phyloP scores from a whole-genome alignment of 148 eudicot species.

The Fagopyrum homotropicum region DNA sequence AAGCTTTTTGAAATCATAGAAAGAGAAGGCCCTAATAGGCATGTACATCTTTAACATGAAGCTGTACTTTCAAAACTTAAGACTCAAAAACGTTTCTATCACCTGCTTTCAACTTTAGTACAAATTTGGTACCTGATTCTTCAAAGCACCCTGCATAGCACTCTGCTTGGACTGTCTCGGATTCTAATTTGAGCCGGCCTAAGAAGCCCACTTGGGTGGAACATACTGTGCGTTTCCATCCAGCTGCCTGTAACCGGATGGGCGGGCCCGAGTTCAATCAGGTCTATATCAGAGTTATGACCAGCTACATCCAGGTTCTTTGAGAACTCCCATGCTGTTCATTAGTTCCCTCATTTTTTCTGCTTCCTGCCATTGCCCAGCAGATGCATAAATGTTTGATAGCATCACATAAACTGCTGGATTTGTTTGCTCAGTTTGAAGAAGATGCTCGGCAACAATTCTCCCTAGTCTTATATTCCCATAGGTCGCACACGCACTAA shows the following conservation, averaged over 20 bases:
- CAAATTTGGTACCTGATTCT: background rate
- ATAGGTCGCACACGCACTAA: conserved; percentile 63
- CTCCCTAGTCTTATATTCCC: conserved; percentile 57
- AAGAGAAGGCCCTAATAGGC: background rate
- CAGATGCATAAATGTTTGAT: conserved; percentile 69
- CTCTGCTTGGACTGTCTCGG: background rate
- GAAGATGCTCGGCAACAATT: conserved; percentile 54
- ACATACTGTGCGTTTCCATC: too few species aligned
- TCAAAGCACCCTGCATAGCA: background rate
- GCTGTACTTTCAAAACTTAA: background rate
- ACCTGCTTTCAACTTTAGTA: background rate
- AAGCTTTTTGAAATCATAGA: background rate
- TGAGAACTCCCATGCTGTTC: conserved; percentile 43
- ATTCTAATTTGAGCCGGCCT: too few species aligned
- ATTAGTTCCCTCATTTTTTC: conserved; percentile 56
- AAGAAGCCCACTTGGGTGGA: too few species aligned
- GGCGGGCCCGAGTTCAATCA: too few species aligned
- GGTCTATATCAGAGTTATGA: background rate
- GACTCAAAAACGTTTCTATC: background rate
- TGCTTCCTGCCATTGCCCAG: conserved; percentile 80
- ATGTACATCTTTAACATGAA: background rate
- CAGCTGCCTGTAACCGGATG: too few species aligned
- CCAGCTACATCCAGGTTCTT: conserved; percentile 80
- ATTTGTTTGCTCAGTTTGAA: conserved; percentile 34
- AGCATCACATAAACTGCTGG: conserved; percentile 57